Percentiles rank a stretch among this genome's conserved stretches.
phyloP scores from a whole-genome alignment of 2,329 filamentous ascomycete genomes.

The Ophiostoma montium region DNA sequence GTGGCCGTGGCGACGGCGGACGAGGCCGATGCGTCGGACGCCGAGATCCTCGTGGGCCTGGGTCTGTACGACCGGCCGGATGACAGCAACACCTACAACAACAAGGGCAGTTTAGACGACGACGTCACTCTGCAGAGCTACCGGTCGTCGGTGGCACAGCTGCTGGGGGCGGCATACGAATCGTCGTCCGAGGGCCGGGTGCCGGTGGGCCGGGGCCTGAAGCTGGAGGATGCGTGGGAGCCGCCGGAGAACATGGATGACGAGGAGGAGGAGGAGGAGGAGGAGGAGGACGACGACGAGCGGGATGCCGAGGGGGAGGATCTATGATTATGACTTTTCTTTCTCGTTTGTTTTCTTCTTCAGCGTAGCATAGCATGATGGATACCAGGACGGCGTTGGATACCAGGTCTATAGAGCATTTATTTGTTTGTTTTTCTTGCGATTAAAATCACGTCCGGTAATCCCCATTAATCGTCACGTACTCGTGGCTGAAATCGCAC shows the following conservation, averaged over 20 bases:
- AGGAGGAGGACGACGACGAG: constrained; percentile 29
- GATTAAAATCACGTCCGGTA: constrained; percentile 11
- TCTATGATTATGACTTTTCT: background rate
- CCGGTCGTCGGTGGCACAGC: constrained; percentile 36
- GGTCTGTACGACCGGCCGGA: constrained; percentile 66
- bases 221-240: constrained; percentile 69
- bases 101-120: constrained; percentile 24
- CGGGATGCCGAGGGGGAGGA: constrained; percentile 25
- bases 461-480: constrained; percentile 25
- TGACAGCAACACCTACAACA: too few relatives aligned
- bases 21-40: constrained; percentile 38
- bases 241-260: constrained; percentile 49
- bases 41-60: constrained; percentile 67
- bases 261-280: constrained; percentile 34
- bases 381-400: too few relatives aligned
- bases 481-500: constrained; percentile 78
- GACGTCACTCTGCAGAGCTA: constrained; percentile 40
- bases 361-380: background rate
- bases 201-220: constrained; percentile 56
- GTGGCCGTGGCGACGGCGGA: constrained; percentile 36
- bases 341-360: background rate
- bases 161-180: constrained; percentile 36
- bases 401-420: too few relatives aligned
- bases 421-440: too few relatives aligned
- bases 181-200: constrained; percentile 19